phyloP scores from a whole-genome alignment of 1,284 basidiomycete genomes.

The Anthracocystis walkeri region DNA sequence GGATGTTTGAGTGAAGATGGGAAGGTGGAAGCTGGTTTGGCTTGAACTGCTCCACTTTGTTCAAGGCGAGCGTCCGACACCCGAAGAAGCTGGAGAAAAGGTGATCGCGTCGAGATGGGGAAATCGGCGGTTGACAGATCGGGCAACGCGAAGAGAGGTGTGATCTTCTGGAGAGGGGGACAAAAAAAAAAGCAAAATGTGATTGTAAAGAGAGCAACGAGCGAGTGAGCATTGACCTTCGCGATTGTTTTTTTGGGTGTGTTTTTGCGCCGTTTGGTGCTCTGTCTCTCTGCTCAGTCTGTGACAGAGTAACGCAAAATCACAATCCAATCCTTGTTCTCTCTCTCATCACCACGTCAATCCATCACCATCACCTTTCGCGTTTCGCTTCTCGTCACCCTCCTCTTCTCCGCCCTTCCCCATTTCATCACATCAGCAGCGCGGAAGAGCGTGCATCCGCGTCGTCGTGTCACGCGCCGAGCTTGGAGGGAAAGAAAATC shows the following conservation, averaged over 20 bases:
- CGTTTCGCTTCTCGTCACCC: neutral
- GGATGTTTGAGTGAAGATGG: neutral
- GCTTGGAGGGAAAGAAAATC: neutral
- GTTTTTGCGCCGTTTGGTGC: neutral
- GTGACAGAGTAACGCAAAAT: neutral
- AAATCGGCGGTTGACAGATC: neutral
- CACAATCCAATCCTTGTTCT: neutral
- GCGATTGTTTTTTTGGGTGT: conserved; percentile 5
- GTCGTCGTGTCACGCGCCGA: conserved; percentile 4
- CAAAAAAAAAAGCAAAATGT: conserved; percentile 1
- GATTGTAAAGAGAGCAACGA: conserved; percentile 4
- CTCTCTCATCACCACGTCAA: conserved; percentile 3
- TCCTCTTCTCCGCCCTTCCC: neutral
- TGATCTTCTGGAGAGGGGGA: conserved; percentile 15
- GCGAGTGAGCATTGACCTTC: conserved; percentile 15
- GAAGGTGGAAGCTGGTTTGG: neutral
- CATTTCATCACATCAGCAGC: neutral
- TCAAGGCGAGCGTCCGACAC: neutral
- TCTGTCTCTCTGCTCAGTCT: no score
- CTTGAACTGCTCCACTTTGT: neutral
- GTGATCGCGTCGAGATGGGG: neutral
- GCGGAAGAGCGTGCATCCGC: neutral
- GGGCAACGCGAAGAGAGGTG: neutral
- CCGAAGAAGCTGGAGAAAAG: neutral
- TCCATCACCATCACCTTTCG: conserved; percentile 11